phyloP scores from a whole-genome alignment of 345 rosid genomes.

The Salix koriyanagi region DNA sequence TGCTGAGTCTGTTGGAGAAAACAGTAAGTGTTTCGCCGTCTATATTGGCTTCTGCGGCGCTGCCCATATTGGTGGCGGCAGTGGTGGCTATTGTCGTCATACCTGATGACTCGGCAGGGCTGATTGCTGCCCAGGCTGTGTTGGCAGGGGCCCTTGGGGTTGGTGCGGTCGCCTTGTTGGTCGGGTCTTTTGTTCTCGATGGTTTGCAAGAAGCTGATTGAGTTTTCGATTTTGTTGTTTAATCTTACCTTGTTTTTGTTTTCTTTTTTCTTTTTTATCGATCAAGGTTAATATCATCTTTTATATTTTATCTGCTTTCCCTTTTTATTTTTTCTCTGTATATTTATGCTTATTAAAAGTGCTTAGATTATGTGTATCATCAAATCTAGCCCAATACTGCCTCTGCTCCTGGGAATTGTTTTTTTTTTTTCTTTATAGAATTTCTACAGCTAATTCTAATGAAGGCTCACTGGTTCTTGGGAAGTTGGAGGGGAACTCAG shows the following conservation, averaged over 20 bases:
- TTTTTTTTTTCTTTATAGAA: no score
- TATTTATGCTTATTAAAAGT: background rate
- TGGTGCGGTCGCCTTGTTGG: conserved; percentile 67
- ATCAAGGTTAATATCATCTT: background rate
- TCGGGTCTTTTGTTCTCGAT: conserved; percentile 70
- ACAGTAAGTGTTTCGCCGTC: conserved; percentile 59
- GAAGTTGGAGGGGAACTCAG: no score
- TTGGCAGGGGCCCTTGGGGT: conserved; percentile 60
- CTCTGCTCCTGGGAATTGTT: no score
- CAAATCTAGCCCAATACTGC: no score
- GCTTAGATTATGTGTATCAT: background rate
- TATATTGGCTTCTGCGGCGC: conserved; percentile 62
- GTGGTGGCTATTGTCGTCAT: conserved; percentile 58
- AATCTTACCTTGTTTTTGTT: background rate
- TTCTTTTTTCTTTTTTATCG: background rate
- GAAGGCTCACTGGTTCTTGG: no score
- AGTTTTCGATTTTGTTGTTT: conserved; percentile 2
- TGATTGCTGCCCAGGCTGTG: conserved; percentile 62
- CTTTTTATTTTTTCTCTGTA: background rate
- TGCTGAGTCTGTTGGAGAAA: conserved; percentile 75
- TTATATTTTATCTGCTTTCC: background rate
- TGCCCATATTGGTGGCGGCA: conserved; percentile 75
- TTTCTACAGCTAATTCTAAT: no score
- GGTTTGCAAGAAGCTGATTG: conserved; percentile 89
- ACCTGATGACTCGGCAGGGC: conserved; percentile 72